Evolutionary conservation across 495 filamentous ascomycete species (phyloP).

Genomic region (Annulohypoxylon moriforme): DNA sequence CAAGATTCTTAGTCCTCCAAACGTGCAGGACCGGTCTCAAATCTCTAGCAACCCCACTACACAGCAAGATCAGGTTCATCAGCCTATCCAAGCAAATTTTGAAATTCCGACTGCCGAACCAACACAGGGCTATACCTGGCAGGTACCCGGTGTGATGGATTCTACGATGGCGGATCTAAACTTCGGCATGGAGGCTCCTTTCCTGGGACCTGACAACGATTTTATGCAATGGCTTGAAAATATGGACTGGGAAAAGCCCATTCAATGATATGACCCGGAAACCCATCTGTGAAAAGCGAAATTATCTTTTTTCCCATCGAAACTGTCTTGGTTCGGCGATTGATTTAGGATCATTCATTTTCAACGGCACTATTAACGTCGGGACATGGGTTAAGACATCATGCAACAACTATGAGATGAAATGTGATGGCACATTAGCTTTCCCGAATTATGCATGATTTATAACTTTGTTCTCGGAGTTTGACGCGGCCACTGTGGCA

Average conservation of each 20-base stretch:
- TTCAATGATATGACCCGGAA: slow-evolving; percentile 9
- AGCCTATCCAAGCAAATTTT: slow-evolving; percentile 6
- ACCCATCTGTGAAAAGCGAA: background rate
- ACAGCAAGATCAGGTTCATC: slow-evolving; percentile 19
- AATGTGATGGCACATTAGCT: background rate
- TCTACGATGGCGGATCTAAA: slow-evolving; percentile 40
- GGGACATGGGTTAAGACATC: background rate
- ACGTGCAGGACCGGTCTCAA: slow-evolving; percentile 7
- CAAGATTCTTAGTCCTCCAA: slow-evolving; percentile 49
- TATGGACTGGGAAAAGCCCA: slow-evolving; percentile 48
- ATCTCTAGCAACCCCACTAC: slow-evolving; percentile 11
- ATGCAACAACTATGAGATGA: background rate
- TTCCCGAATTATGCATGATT: slow-evolving; percentile 16
- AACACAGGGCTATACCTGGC: slow-evolving; percentile 17
- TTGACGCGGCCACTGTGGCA: background rate
- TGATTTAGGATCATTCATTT: too few relatives aligned
- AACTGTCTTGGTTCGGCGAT: background rate
- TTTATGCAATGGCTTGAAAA: slow-evolving; percentile 52
- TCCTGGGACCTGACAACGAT: slow-evolving; percentile 48
- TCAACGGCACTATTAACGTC: background rate
- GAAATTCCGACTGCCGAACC: slow-evolving; percentile 24
- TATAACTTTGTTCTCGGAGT: slow-evolving; percentile 1
- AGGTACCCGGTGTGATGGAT: slow-evolving; percentile 33
- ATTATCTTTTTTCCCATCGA: background rate
- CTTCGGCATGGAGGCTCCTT: slow-evolving; percentile 43